These are phyloP conservation scores for Nemophila menziesii DNA, from an alignment of 257 asterid genomes.

Conservation along the genomic window DNA sequence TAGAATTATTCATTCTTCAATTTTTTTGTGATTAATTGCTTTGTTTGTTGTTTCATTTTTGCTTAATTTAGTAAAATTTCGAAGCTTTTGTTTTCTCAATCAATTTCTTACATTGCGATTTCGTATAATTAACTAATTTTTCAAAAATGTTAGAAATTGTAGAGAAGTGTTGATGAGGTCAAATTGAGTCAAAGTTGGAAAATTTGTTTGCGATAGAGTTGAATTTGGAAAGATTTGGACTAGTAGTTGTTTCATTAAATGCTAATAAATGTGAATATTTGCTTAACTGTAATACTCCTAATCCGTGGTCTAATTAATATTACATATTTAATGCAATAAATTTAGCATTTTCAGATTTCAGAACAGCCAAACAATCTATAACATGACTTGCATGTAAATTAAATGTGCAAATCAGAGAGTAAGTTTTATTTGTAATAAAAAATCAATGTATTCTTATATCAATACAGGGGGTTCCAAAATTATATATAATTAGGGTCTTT, in stretches of 20 bases:
- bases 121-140: background rate
- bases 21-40: background rate
- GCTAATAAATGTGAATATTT: background rate
- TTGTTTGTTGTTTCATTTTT: conserved; percentile 1
- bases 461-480: too few species aligned
- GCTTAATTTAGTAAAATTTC: background rate
- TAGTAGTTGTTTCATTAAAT: too few species aligned
- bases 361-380: background rate
- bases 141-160: too few species aligned
- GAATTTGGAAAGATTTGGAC: background rate
- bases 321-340: too few species aligned
- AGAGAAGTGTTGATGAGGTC: background rate
- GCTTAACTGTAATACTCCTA: background rate
- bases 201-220: background rate
- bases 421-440: background rate
- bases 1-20: background rate
- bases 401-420: background rate
- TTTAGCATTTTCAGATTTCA: background rate
- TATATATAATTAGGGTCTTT: background rate
- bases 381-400: background rate
- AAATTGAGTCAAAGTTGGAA: background rate
- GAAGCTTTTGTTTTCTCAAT: background rate
- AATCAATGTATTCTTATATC: too few species aligned
- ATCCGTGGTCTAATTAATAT: background rate
- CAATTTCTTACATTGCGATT: background rate